A percentile compares a stretch with the other conserved stretches of the same genome.
Evolutionary conservation across 164 flowering plant genomes (phyloP).

Genomic region (Warburgia ugandensis): DNA sequence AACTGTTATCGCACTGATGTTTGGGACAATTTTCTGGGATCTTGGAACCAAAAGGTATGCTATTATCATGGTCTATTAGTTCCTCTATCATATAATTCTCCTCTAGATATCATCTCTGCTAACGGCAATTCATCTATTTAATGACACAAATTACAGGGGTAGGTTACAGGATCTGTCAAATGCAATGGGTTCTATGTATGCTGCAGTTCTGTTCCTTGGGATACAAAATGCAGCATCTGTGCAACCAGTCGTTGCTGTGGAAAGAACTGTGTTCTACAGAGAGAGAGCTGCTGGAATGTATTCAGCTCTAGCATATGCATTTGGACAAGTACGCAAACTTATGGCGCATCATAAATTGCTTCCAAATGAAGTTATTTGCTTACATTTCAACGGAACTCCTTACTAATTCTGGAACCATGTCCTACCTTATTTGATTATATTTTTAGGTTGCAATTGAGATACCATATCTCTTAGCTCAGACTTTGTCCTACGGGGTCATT

Average conservation of each 20-base stretch:
- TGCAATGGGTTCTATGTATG: constrained; percentile 67
- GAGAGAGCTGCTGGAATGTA: constrained; percentile 91
- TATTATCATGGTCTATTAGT: too few relatives aligned
- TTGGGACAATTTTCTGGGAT: constrained; percentile 44
- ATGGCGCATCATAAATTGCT: background rate
- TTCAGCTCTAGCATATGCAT: constrained; percentile 76
- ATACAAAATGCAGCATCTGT: constrained; percentile 59
- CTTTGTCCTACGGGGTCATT: constrained; percentile 1
- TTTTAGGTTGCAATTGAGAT: constrained; percentile 11
- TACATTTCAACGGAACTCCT: too few relatives aligned
- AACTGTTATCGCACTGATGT: constrained; percentile 31
- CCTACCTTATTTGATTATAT: too few relatives aligned
- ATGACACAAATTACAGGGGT: constrained; percentile 20
- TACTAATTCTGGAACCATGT: too few relatives aligned
- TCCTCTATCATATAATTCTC: too few relatives aligned
- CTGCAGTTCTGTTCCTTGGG: constrained; percentile 62
- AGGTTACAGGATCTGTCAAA: constrained; percentile 29
- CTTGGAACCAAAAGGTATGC: constrained; percentile 46
- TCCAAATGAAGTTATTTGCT: too few relatives aligned
- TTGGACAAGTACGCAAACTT: constrained; percentile 49
- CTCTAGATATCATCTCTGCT: too few relatives aligned
- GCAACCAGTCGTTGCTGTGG: constrained; percentile 67
- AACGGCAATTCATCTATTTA: too few relatives aligned
- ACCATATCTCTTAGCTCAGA: constrained; percentile 13
- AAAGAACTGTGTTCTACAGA: constrained; percentile 73